Base-by-base conservation (phyloP, 139 green algal genomes). In the Gonium pectorale region DNA sequence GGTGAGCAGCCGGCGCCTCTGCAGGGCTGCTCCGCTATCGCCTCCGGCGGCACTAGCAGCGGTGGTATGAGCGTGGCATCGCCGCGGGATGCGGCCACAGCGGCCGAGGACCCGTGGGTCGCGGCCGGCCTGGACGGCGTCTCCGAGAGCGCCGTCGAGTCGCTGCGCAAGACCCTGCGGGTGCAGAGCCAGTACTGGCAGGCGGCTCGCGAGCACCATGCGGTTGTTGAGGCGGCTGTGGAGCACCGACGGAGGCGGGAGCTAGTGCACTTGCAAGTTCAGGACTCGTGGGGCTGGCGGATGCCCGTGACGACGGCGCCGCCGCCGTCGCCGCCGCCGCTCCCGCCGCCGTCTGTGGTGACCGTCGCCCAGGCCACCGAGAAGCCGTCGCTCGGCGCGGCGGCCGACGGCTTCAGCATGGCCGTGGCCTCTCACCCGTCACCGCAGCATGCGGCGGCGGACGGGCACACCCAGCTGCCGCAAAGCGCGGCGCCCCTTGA, bases 1-100 rank as follows among this genome's bases (percentile, higher is more conserved):
- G 94, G 94, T 4, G 87, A 94, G 75, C 3, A 21, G 46, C 89
- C 91, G 3, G 29, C 49, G 9, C 67, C 31, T n/a, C 89, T 94
- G 88, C 49, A 5, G 68, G 68, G n/a, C n/a, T n/a, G n/a, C n/a
- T n/a, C n/a, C n/a, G n/a, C n/a, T n/a, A n/a, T n/a, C n/a, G n/a
- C n/a, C n/a, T n/a, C n/a, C n/a, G n/a, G n/a, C n/a, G n/a, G n/a
- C n/a, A 52, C 38, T 1, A 6, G 2, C 38, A 37, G 40, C 67
- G 15, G 68, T 5, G 7, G 27, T 41, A 11, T 13, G 68, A 9
- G 56, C 6, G 22, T 41, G 60, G 17, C 7, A 7, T 29, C 29
- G 60, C 27, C 9, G 9, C n/a, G 35, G 26, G 22, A 62, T 44
- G 68, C 5, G 33, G 68, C 43, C 43, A 29, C 46, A n/a, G 68